phyloP scores from a whole-genome alignment of 2,329 filamentous ascomycete species.

The Talaromyces sp. region DNA sequence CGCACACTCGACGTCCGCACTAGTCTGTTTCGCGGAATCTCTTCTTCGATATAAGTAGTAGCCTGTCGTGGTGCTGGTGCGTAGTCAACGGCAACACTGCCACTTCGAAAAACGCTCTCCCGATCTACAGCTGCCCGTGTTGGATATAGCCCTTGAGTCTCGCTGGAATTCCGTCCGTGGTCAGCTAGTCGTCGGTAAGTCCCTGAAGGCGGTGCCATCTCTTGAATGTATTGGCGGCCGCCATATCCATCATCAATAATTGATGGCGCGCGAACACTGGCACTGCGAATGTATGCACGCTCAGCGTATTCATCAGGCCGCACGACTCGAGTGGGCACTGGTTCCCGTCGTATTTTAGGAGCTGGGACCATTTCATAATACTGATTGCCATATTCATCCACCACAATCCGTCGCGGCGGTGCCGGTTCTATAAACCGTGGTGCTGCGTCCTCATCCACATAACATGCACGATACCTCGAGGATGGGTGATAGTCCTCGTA shows the following conservation, averaged over 20 bases:
- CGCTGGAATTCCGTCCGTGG: slow-evolving; percentile 32
- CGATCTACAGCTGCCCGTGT: slow-evolving; percentile 35
- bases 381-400: slow-evolving; percentile 80
- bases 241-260: slow-evolving; percentile 44
- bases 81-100: slow-evolving; percentile 46
- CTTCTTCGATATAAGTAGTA: slow-evolving; percentile 61
- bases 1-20: slow-evolving; percentile 59
- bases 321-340: slow-evolving; percentile 33
- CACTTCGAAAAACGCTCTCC: slow-evolving; percentile 36
- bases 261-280: slow-evolving; percentile 42
- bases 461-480: slow-evolving; percentile 41
- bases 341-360: slow-evolving; percentile 36
- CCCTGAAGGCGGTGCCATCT: slow-evolving; percentile 46
- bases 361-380: slow-evolving; percentile 62
- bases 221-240: slow-evolving; percentile 43
- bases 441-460: slow-evolving; percentile 45
- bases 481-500: slow-evolving; percentile 39
- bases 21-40: slow-evolving; percentile 58
- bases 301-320: slow-evolving; percentile 38
- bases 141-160: slow-evolving; percentile 34
- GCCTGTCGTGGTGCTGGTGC: slow-evolving; percentile 30
- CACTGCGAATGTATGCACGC: slow-evolving; percentile 30
- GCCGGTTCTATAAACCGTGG: slow-evolving; percentile 53
- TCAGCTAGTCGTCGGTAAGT: slow-evolving; percentile 44
- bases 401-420: slow-evolving; percentile 65